These are phyloP conservation scores for Papiliotrema laurentii DNA, from an alignment of 1,284 basidiomycete genomes.

Conservation along the genomic window DNA sequence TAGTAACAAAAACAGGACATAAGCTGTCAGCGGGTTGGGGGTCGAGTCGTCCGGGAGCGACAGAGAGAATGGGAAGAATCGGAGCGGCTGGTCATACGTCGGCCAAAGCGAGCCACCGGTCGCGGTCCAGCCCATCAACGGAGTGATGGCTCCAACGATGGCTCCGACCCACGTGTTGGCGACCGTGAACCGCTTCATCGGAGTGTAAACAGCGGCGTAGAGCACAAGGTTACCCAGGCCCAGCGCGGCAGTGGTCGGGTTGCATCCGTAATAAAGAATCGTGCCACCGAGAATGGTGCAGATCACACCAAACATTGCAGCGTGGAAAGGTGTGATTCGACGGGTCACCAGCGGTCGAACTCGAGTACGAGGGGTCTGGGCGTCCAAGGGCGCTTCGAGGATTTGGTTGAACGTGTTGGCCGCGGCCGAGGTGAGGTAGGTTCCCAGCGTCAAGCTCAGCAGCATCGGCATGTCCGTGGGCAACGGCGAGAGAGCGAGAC, in stretches of 20 bases:
- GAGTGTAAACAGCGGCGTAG: conserved; percentile 91
- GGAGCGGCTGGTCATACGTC: conserved; percentile 55
- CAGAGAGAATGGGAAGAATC: conserved; percentile 36
- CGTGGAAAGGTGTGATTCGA: conserved; percentile 78
- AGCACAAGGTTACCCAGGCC: conserved; percentile 81
- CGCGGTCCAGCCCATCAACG: conserved; percentile 97
- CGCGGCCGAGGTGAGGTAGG: conserved; percentile 83
- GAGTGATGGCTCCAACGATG: conserved; percentile 87
- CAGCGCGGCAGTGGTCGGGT: conserved; percentile 78
- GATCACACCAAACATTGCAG: conserved; percentile 67
- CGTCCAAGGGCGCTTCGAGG: conserved; percentile 91
- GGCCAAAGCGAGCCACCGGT: conserved; percentile 77
- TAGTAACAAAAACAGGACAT: conserved; percentile 72
- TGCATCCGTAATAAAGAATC: conserved; percentile 78
- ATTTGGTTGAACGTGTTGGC: conserved; percentile 95
- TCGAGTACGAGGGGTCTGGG: conserved; percentile 91
- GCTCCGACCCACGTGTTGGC: conserved; percentile 94
- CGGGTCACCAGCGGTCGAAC: conserved; percentile 82
- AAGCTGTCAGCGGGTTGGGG: conserved; percentile 67
- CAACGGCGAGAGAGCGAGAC: conserved; percentile 86
- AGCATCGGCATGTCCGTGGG: conserved; percentile 77
- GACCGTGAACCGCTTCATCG: conserved; percentile 83
- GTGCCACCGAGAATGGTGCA: conserved; percentile 74
- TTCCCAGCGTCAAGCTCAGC: conserved; percentile 82
- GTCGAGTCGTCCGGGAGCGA: conserved; percentile 12